Evolutionary conservation across 352 stramenopile species (phyloP), one percentile per base, ranked within the genome.

Genomic region (Globisporangium nagaii): DNA sequence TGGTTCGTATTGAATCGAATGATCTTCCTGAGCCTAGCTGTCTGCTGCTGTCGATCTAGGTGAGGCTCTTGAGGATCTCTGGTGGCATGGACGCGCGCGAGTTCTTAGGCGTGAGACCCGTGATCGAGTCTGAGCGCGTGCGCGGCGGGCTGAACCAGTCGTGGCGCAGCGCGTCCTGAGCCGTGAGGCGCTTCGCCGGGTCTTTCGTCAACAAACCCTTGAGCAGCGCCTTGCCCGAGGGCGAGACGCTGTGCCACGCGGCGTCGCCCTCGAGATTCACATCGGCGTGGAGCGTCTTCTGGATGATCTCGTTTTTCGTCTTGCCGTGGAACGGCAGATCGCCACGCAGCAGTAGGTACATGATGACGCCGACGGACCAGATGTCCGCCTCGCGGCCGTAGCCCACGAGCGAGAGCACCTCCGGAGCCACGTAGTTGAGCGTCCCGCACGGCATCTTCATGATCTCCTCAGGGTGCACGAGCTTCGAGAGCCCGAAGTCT

Each of bases 381-480:
- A 97, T 91, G 65, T 98, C 90, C 0, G 90, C 90, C 56, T 96
- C 84, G 24, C 84, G 80, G 19, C 85, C 84, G 63, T 97, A 97
- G 4, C 89, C 90, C 6, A 90, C 74, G 20, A 90, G 72, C 8
- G 84, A 83, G 12, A 97, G 72, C 20, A 97, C 90, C 62, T 98
- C 90, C 3, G 93, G 93, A 1, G 93, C 93, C n/a, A 97, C 88
- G 53, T 98, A 98, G 49, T 93, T 95, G 0, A 98, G 73, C 0
- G 93, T 97, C 1, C 93, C 93, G 41, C 89, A 97, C 12, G 91
- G 85, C 77, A 96, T 92, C 57, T 92, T 96, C 88, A 98, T 93
- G 56, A 97, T 83, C 51, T 97, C 90, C 49, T 96, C 79, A 0
- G 91, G 91, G 31, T 95, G 73, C 7, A 96, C 86, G 17, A 98